Base-by-base conservation (phyloP, 345 rosid genomes). In the Draba incana region DNA sequence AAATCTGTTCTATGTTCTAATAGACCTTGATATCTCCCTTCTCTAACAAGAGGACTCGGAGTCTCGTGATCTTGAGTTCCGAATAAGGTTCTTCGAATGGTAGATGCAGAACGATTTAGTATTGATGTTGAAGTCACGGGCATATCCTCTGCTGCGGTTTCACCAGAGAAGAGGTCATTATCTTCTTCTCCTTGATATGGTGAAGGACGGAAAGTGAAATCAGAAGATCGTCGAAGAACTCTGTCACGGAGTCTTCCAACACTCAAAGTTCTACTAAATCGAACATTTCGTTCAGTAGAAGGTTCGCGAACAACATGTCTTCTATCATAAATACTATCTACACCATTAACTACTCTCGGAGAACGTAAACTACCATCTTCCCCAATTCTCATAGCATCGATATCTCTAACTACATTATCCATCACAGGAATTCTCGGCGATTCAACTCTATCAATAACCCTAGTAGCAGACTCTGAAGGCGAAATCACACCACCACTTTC, bases 191-290 rank as follows among this genome's bases (percentile, higher is more conserved):
- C 79, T 45, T 77, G 89, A 43, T 80, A 85, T 56, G 78, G 85
- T 43, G 76, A 28, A 60, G 87, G 83, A 76, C 83, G 85, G 70
- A 78, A 77, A 15, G 90, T 38, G 27, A 75, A 57, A 37, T 91
- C 95, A 61, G 96, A 80, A 49, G 97, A 84, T 24, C 93, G 75
- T 13, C 89, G 91, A 66, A 94, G 92, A 77, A 94, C 99, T 78
- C 99, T 84, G 25, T 94, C 97, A 49, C 97, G 96, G 53, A 94
- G 96, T 80, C 99, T 81, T 69, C 99, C 99, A 61, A 94, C 97
- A 81, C 99, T 94, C 43, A 94, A 80, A 14, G 99, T 86, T 75
- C 99, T 80, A 60, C 96, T 91, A 81, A 89, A 94, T 49, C 84
- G 82, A 75, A 88, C 96, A 81, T 91, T 94, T 57, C 84, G 76